Conservation (phyloP, 306 rosid genomes). For the Acacia crassicarpa region DNA sequence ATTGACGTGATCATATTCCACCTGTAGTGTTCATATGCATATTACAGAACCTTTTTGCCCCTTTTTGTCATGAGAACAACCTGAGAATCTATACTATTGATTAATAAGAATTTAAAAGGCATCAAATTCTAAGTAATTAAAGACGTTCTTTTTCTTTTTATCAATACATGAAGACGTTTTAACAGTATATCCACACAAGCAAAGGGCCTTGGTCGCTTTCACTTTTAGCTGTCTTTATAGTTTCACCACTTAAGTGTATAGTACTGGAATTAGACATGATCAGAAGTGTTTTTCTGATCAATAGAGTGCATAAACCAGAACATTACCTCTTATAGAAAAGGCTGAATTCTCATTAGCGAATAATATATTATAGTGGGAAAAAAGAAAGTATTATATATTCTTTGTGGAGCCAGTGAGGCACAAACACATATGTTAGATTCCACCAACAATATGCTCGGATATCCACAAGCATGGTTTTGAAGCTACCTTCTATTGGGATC, state of each 20-base stretch:
- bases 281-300: not conserved
- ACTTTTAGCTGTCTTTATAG: not conserved
- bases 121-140: not conserved
- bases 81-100: not conserved
- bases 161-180: not conserved
- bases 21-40: not conserved
- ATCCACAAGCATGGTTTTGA: not conserved
- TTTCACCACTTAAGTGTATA: constrained; percentile 1
- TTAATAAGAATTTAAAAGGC: not conserved
- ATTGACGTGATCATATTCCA: not conserved
- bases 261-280: constrained; percentile 23
- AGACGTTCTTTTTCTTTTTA: not conserved
- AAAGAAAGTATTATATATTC: constrained; percentile 26
- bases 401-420: constrained; percentile 38
- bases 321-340: constrained; percentile 1
- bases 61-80: not conserved
- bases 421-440: constrained; percentile 45
- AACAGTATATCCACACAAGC: not conserved
- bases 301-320: constrained; percentile 34
- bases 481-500: constrained; percentile 25
- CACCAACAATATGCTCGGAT: constrained; percentile 1
- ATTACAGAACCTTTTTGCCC: not conserved
- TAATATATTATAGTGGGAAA: constrained; percentile 39
- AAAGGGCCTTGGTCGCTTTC: not conserved
- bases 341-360: not conserved